Conservation (phyloP, 345 rosid genomes). For the Brassica juncea region DNA sequence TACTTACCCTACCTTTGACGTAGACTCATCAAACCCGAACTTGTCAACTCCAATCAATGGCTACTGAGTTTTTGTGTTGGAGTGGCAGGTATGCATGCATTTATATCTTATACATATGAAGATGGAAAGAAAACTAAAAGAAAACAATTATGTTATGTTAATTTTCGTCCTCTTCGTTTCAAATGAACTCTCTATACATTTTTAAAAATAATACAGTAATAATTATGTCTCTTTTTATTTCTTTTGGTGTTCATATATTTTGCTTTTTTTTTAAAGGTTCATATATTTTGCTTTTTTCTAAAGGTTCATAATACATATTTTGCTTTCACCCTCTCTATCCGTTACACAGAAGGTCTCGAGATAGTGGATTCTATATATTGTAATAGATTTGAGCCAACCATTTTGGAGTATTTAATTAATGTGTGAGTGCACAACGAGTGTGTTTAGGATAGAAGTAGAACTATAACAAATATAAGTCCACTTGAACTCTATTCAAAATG, state of each 20-base stretch:
- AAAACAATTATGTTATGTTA: constrained; percentile 21
- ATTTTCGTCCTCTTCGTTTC: constrained; percentile 6
- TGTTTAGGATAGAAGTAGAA: neutral
- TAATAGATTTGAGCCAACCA: neutral
- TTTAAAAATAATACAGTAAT: neutral
- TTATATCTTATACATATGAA: constrained; percentile 4
- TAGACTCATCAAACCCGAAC: constrained; percentile 47
- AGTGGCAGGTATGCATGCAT: constrained; percentile 9
- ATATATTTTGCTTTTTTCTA: neutral
- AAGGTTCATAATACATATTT: neutral
- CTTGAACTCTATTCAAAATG: neutral
- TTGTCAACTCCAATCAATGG: constrained; percentile 62
- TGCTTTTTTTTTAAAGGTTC: neutral
- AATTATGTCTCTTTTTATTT: neutral
- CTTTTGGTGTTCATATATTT: neutral
- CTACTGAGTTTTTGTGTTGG: constrained; percentile 45
- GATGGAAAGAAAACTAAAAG: neutral
- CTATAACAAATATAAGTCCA: neutral
- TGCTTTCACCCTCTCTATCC: neutral
- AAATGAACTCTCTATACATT: constrained; percentile 10
- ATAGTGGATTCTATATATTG: neutral
- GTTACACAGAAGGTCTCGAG: neutral
- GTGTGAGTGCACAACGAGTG: neutral
- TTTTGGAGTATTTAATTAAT: neutral
- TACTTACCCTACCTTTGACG: constrained; percentile 38